Conservation (phyloP, 148 eudicot genomes). For the Agrostemma githago region DNA sequence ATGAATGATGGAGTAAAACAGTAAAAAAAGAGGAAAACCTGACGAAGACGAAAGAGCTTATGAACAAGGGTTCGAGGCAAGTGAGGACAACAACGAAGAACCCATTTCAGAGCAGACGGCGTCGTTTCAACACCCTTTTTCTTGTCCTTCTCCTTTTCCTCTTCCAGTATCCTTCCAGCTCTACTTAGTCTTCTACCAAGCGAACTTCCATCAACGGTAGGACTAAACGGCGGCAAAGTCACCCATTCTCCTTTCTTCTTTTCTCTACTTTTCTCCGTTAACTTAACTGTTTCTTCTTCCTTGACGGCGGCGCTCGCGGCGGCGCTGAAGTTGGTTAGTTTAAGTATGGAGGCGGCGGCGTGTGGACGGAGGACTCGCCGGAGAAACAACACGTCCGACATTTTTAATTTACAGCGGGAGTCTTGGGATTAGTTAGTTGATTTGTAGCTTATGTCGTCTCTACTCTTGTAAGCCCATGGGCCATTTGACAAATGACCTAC, state of each 20-base stretch:
- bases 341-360: constrained; percentile 8
- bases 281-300: constrained; percentile 10
- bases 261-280: constrained; percentile 8
- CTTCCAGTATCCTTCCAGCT: constrained; percentile 2
- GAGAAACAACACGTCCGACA: constrained; percentile 16
- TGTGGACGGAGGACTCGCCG: constrained; percentile 22
- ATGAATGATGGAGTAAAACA: neutral
- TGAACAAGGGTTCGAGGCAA: constrained; percentile 84
- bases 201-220: constrained; percentile 41
- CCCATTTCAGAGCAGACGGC: constrained; percentile 83
- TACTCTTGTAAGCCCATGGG: neutral
- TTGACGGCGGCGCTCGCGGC: constrained; percentile 11
- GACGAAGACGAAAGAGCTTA: constrained; percentile 87
- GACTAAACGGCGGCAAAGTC: constrained; percentile 54
- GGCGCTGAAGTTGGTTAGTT: constrained; percentile 12
- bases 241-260: constrained; percentile 48
- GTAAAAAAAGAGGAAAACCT: constrained; percentile 33
- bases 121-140: constrained; percentile 14
- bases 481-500: neutral
- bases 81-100: constrained; percentile 71
- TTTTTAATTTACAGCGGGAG: too few relatives aligned
- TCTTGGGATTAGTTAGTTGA: neutral
- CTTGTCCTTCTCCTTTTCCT: neutral
- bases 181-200: constrained; percentile 53
- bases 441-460: neutral